Conservation (phyloP, 2,329 filamentous ascomycete species). For the Aspergillus pseudoglaucus region DNA sequence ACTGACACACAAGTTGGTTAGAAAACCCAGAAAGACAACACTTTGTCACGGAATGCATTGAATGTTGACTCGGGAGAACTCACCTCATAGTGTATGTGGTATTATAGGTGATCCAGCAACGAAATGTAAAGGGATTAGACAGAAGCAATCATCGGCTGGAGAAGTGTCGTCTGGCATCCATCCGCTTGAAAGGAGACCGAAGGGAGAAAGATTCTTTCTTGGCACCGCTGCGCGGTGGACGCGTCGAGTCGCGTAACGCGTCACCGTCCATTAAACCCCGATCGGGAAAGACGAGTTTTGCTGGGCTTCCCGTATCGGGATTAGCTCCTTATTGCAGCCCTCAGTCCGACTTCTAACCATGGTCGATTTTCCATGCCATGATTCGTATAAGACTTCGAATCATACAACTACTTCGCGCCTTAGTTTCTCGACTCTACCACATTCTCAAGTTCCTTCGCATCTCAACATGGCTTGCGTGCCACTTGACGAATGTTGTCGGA, state of each 20-base stretch:
- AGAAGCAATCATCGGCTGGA: neutral
- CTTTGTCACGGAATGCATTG: conserved; percentile 3
- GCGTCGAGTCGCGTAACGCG: conserved; percentile 17
- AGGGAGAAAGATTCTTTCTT: conserved; percentile 15
- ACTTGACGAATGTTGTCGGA: too few species aligned
- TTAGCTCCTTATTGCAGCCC: too few species aligned
- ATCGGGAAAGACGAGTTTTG: conserved; percentile 14
- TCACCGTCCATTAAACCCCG: conserved; percentile 29
- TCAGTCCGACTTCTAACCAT: too few species aligned
- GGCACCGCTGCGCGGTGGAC: conserved; percentile 10
- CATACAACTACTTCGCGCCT: too few species aligned
- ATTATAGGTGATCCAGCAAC: too few species aligned
- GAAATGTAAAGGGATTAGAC: too few species aligned
- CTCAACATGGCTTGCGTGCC: too few species aligned
- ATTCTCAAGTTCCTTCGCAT: too few species aligned
- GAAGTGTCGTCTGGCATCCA: conserved; percentile 6
- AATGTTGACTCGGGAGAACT: neutral
- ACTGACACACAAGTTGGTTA: conserved; percentile 40
- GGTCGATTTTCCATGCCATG: too few species aligned
- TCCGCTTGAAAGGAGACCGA: conserved; percentile 7
- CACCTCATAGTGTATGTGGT: conserved; percentile 25
- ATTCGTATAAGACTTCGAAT: too few species aligned
- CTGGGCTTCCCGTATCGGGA: too few species aligned
- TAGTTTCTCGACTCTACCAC: too few species aligned
- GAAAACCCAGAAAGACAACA: neutral